Evolutionary conservation across 2,329 filamentous ascomycete genomes (phyloP).

Genomic region (Ophiostoma populinum): DNA sequence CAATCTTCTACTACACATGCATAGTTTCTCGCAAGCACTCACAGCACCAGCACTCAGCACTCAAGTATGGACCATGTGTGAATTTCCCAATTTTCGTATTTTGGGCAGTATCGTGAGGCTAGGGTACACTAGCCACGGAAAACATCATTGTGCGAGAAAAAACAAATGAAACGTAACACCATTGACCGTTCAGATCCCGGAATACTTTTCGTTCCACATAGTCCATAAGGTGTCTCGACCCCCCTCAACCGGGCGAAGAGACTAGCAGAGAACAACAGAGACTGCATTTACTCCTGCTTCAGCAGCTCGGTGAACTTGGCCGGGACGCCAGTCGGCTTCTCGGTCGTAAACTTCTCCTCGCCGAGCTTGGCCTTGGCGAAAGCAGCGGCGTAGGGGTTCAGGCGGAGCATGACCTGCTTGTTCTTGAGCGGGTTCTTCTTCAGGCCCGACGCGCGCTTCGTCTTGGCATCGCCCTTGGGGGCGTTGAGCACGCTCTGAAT

Average conservation of each 20-base stretch:
- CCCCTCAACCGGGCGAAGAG: background rate
- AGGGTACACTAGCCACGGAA: no score
- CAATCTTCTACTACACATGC: no score
- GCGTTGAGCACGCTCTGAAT: slow-evolving; percentile 90
- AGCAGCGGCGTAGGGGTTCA: slow-evolving; percentile 92
- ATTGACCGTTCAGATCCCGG: slow-evolving; percentile 3
- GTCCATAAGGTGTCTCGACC: background rate
- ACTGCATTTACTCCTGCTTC: slow-evolving; percentile 11
- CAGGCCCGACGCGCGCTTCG: slow-evolving; percentile 82
- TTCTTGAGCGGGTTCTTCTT: slow-evolving; percentile 99
- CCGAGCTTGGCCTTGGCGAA: slow-evolving; percentile 79
- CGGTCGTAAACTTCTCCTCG: slow-evolving; percentile 34
- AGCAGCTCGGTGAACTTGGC: slow-evolving; percentile 15
- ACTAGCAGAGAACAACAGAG: background rate
- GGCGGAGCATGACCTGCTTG: slow-evolving; percentile 94
- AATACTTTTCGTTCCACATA: slow-evolving; percentile 1
- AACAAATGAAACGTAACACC: slow-evolving; percentile 3
- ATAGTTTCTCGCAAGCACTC: no score
- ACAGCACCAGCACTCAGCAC: no score
- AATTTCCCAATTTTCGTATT: slow-evolving; percentile 9
- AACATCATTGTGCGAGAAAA: slow-evolving; percentile 1
- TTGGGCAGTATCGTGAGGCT: slow-evolving; percentile 5
- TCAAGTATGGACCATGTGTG: background rate
- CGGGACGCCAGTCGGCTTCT: slow-evolving; percentile 13
- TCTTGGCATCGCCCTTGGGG: slow-evolving; percentile 74